A percentile compares a stretch with the other conserved stretches of the same genome.
Conservation (phyloP, 2,329 filamentous ascomycete genomes). For the Neofusicoccum kwambonambiense region DNA sequence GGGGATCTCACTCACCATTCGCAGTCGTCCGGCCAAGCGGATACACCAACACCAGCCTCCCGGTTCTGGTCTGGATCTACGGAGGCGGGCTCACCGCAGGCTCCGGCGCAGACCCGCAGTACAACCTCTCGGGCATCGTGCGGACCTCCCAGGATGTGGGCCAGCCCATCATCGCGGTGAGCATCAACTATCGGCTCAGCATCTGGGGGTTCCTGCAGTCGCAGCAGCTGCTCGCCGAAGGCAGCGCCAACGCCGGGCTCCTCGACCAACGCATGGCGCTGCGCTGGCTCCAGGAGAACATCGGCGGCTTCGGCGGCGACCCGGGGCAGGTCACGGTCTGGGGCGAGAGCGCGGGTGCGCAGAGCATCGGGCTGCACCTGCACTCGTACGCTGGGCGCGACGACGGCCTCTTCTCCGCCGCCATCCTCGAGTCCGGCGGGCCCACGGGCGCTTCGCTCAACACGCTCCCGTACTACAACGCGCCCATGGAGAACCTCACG, state of each 20-base stretch:
- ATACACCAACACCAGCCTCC: slow-evolving; percentile 24
- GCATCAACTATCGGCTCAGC: slow-evolving; percentile 57
- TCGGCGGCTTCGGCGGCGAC: slow-evolving; percentile 44
- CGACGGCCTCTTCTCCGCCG: slow-evolving; percentile 41
- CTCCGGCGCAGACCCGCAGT: slow-evolving; percentile 23
- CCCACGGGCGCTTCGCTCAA: slow-evolving; percentile 33
- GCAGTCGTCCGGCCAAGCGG: slow-evolving; percentile 48
- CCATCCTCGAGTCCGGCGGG: slow-evolving; percentile 41
- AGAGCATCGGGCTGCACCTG: slow-evolving; percentile 36
- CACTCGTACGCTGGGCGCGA: slow-evolving; percentile 43
- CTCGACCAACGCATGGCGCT: slow-evolving; percentile 40
- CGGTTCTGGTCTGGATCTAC: slow-evolving; percentile 26
- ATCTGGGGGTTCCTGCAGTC: slow-evolving; percentile 62
- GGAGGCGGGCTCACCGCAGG: slow-evolving; percentile 19
- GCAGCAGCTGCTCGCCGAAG: slow-evolving; percentile 48
- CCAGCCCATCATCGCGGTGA: slow-evolving; percentile 60
- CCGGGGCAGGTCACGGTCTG: slow-evolving; percentile 38
- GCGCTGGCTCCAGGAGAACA: slow-evolving; percentile 46
- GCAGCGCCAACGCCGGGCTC: slow-evolving; percentile 49
- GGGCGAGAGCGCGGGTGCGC: slow-evolving; percentile 39
- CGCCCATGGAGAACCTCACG: slow-evolving; percentile 13
- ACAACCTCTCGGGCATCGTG: slow-evolving; percentile 33
- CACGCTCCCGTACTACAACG: slow-evolving; percentile 33
- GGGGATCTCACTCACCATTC: slow-evolving; percentile 44
- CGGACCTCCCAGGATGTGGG: background rate